These are phyloP conservation scores for Mariannaea elegans DNA, from an alignment of 2,329 filamentous ascomycete species.

Conservation along the genomic window DNA sequence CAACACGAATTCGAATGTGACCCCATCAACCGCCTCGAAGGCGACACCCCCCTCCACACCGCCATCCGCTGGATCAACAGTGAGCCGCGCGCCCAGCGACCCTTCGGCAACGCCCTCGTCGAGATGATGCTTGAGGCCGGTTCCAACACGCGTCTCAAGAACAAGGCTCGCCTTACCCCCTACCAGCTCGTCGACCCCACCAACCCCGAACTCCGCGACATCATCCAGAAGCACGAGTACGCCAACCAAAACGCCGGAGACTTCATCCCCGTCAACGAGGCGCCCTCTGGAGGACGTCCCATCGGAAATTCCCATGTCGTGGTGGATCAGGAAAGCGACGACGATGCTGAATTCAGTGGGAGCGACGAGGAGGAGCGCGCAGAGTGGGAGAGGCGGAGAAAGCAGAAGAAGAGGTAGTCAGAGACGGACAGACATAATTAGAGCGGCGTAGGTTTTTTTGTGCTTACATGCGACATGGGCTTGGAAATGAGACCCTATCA, in stretches of 20 bases:
- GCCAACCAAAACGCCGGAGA: constrained; percentile 66
- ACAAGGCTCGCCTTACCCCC: constrained; percentile 78
- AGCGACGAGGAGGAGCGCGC: constrained; percentile 72
- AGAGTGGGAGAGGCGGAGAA: constrained; percentile 65
- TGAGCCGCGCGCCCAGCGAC: constrained; percentile 69
- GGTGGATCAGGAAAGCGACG: constrained; percentile 37
- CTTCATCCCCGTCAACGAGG: constrained; percentile 54
- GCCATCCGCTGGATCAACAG: constrained; percentile 80
- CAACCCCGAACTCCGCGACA: constrained; percentile 67
- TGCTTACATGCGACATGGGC: constrained; percentile 20
- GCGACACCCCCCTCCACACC: constrained; percentile 82
- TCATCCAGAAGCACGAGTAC: constrained; percentile 78
- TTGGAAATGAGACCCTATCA: constrained; percentile 16
- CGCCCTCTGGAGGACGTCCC: constrained; percentile 24
- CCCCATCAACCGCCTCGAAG: constrained; percentile 73
- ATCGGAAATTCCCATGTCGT: constrained; percentile 5
- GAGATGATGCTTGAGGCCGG: constrained; percentile 87
- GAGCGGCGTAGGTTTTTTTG: not conserved
- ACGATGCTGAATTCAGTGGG: constrained; percentile 68
- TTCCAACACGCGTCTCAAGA: constrained; percentile 64
- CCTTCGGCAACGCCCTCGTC: constrained; percentile 72
- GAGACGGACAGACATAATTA: no score
- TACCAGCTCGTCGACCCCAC: constrained; percentile 77
- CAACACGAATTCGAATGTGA: constrained; percentile 88
- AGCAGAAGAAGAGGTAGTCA: constrained; percentile 45